A percentile compares a stretch with the other conserved stretches of the same genome.
phyloP scores from a whole-genome alignment of 2,329 filamentous ascomycete genomes.

The Chaetomiaceae sp. region DNA sequence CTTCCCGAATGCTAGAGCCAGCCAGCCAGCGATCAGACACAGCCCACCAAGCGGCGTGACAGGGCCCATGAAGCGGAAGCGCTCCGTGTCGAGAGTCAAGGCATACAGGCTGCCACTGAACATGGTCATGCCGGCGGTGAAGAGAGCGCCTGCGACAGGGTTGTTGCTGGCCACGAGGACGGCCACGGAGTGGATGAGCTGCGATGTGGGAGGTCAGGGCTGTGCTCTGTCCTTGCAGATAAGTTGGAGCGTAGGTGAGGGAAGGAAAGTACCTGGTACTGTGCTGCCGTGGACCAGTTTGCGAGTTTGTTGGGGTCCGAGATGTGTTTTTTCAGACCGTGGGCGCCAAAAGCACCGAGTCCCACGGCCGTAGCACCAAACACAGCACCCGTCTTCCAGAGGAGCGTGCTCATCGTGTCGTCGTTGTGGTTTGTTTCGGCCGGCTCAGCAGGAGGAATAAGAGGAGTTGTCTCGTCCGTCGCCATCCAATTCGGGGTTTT shows the following conservation, averaged over 20 bases:
- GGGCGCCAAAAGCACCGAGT: slow-evolving; percentile 63
- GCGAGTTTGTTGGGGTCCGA: slow-evolving; percentile 54
- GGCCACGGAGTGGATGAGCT: slow-evolving; percentile 60
- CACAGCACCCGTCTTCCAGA: slow-evolving; percentile 60
- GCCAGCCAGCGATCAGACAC: slow-evolving; percentile 62
- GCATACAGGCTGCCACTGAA: slow-evolving; percentile 64
- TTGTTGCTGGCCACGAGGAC: slow-evolving; percentile 56
- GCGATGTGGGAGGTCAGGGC: slow-evolving; percentile 5
- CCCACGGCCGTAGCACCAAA: slow-evolving; percentile 59
- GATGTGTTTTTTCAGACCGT: slow-evolving; percentile 60
- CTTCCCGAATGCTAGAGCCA: slow-evolving; percentile 36
- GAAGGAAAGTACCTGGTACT: slow-evolving; percentile 55
- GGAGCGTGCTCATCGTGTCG: slow-evolving; percentile 33
- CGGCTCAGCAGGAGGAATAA: background rate
- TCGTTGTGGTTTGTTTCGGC: background rate
- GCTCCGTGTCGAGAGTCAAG: slow-evolving; percentile 56
- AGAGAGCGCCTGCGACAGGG: slow-evolving; percentile 53
- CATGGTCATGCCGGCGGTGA: slow-evolving; percentile 62
- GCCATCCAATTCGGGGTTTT: background rate
- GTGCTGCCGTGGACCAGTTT: slow-evolving; percentile 61
- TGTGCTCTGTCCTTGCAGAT: background rate
- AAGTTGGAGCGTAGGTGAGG: background rate
- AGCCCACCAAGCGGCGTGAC: slow-evolving; percentile 62
- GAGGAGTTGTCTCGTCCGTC: slow-evolving; percentile 1
- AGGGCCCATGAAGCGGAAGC: slow-evolving; percentile 57